phyloP scores from a whole-genome alignment of 2,329 filamentous ascomycete species.

The Fonsecaea erecta region DNA sequence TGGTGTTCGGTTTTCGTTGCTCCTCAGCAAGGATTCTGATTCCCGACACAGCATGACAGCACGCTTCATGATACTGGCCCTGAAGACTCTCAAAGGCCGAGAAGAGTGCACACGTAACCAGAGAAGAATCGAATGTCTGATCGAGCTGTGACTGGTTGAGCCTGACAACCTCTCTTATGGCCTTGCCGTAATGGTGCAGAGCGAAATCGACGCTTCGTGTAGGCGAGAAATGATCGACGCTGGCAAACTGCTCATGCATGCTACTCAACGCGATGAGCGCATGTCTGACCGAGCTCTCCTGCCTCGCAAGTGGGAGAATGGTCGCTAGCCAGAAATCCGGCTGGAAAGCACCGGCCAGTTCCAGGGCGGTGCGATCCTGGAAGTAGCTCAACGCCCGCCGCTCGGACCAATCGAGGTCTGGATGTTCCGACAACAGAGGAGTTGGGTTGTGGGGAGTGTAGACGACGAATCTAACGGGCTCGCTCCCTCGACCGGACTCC shows the following conservation, averaged over 20 bases:
- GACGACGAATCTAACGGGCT: conserved; percentile 26
- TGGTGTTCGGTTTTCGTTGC: conserved; percentile 10
- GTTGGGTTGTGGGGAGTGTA: conserved; percentile 19
- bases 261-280: conserved; percentile 40
- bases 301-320: conserved; percentile 38
- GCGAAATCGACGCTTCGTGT: conserved; percentile 41
- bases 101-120: conserved; percentile 58
- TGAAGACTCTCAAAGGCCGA: conserved; percentile 61
- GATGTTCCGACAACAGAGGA: conserved; percentile 8
- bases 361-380: conserved; percentile 38
- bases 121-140: conserved; percentile 42
- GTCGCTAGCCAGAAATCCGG: conserved; percentile 39
- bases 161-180: conserved; percentile 49
- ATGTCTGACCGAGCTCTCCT: conserved; percentile 39
- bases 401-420: conserved; percentile 35
- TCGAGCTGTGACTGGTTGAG: conserved; percentile 45
- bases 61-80: conserved; percentile 53
- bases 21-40: conserved; percentile 40
- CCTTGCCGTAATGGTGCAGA: conserved; percentile 56
- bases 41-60: conserved; percentile 44
- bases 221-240: conserved; percentile 24
- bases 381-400: conserved; percentile 40
- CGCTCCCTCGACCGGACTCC: conserved; percentile 3
- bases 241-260: conserved; percentile 39
- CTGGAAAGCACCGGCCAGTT: conserved; percentile 38